These are phyloP conservation scores for Cicer cuneatum DNA, from an alignment of 306 rosid genomes.

Conservation along the genomic window DNA sequence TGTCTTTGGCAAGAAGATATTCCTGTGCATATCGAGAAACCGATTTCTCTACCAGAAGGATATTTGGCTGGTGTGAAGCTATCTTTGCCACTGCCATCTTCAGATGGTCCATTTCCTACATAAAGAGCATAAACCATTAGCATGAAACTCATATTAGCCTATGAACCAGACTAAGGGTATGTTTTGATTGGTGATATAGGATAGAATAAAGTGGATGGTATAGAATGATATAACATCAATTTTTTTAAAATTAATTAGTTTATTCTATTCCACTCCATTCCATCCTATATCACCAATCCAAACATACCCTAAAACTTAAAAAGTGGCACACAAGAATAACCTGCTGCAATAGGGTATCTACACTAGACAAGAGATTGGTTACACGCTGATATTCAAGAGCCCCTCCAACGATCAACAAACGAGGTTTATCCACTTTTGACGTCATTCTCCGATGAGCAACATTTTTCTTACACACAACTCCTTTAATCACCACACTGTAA, in stretches of 20 bases:
- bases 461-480: constrained; percentile 93
- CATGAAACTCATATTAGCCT: constrained; percentile 35
- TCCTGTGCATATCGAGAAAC: constrained; percentile 97
- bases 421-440: constrained; percentile 77
- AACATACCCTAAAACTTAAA: neutral
- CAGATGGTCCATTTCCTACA: constrained; percentile 95
- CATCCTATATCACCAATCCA: too few relatives aligned
- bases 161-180: neutral
- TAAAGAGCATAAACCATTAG: constrained; percentile 38
- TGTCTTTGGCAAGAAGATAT: constrained; percentile 85
- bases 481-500: constrained; percentile 82
- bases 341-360: constrained; percentile 98
- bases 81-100: constrained; percentile 99
- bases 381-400: constrained; percentile 99
- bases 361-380: constrained; percentile 81
- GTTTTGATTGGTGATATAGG: too few relatives aligned
- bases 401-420: constrained; percentile 87
- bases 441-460: constrained; percentile 96
- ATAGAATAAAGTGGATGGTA: too few relatives aligned
- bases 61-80: constrained; percentile 77
- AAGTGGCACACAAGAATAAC: constrained; percentile 59
- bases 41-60: constrained; percentile 94
- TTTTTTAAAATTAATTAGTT: too few relatives aligned
- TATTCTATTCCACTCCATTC: too few relatives aligned
- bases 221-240: too few relatives aligned